A percentile compares a stretch with the other conserved stretches of the same genome.
These are phyloP conservation scores for Pharus latifolius DNA, from an alignment of 176 grass and related monocot species.

Conservation along the genomic window DNA sequence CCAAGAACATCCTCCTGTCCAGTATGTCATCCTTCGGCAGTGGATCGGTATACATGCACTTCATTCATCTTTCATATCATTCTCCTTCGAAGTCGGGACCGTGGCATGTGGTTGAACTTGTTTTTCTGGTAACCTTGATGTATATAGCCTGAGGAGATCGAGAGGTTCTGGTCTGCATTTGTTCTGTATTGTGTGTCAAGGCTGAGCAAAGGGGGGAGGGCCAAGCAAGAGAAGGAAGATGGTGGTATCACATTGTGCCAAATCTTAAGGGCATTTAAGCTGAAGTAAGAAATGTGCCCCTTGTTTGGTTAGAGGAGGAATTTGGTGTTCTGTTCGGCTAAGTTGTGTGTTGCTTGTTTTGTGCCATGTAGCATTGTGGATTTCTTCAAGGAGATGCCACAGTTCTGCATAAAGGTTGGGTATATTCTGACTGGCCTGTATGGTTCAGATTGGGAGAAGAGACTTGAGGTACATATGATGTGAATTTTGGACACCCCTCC, in stretches of 20 bases:
- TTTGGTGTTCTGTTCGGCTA: neutral
- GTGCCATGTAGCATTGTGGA: conserved; percentile 55
- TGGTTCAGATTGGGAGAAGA: conserved; percentile 94
- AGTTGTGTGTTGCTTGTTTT: conserved; percentile 3
- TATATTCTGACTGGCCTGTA: conserved; percentile 53
- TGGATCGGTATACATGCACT: conserved; percentile 46
- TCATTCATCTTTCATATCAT: neutral
- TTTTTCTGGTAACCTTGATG: conserved; percentile 7
- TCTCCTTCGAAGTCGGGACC: neutral
- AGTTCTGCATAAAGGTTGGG: conserved; percentile 88
- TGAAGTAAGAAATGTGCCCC: conserved; percentile 44
- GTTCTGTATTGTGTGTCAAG: conserved; percentile 80
- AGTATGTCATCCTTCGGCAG: conserved; percentile 68
- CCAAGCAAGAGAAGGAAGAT: conserved; percentile 47
- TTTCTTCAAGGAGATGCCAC: conserved; percentile 92
- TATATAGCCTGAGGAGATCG: conserved; percentile 66
- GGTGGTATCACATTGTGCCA: conserved; percentile 49
- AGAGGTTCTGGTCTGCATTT: conserved; percentile 78
- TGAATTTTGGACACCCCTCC: neutral
- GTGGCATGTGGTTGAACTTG: neutral
- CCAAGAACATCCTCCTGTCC: conserved; percentile 46
- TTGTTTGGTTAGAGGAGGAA: neutral
- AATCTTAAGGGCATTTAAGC: conserved; percentile 69
- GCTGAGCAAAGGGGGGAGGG: conserved; percentile 36
- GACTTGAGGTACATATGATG: conserved; percentile 59